These are phyloP conservation scores for Botryotinia narcissicola DNA, from an alignment of 2,329 filamentous ascomycete genomes.

Conservation along the genomic window DNA sequence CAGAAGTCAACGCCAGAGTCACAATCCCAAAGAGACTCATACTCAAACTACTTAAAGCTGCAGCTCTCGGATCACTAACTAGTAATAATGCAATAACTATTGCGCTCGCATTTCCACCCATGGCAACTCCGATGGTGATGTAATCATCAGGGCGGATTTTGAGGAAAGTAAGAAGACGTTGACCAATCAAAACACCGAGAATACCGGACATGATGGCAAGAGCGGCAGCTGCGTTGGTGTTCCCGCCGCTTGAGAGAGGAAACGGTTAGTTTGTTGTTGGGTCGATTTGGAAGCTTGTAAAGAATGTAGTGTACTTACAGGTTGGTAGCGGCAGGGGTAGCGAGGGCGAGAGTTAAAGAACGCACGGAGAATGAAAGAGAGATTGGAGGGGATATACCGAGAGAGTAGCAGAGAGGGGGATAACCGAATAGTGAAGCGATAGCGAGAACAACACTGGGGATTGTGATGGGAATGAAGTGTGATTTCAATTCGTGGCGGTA, in stretches of 20 bases:
- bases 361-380: conserved; percentile 55
- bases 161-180: conserved; percentile 47
- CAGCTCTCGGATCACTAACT: conserved; percentile 55
- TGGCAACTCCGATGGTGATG: conserved; percentile 58
- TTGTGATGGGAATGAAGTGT: conserved; percentile 53
- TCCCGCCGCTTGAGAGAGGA: background rate
- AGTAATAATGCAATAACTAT: conserved; percentile 58
- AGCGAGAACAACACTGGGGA: conserved; percentile 52
- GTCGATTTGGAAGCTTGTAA: background rate
- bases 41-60: conserved; percentile 56
- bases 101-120: conserved; percentile 60
- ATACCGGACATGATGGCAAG: conserved; percentile 60
- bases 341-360: conserved; percentile 59
- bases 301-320: conserved; percentile 48
- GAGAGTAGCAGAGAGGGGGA: conserved; percentile 51
- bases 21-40: conserved; percentile 62
- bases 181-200: conserved; percentile 55
- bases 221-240: conserved; percentile 51
- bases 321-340: conserved; percentile 54
- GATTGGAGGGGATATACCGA: conserved; percentile 53
- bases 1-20: conserved; percentile 56
- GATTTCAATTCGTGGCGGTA: conserved; percentile 54
- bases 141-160: conserved; percentile 60
- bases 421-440: conserved; percentile 56
- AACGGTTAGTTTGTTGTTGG: background rate